phyloP scores from a whole-genome alignment of 2,329 filamentous ascomycete species.

The Fusarium duplospermum region DNA sequence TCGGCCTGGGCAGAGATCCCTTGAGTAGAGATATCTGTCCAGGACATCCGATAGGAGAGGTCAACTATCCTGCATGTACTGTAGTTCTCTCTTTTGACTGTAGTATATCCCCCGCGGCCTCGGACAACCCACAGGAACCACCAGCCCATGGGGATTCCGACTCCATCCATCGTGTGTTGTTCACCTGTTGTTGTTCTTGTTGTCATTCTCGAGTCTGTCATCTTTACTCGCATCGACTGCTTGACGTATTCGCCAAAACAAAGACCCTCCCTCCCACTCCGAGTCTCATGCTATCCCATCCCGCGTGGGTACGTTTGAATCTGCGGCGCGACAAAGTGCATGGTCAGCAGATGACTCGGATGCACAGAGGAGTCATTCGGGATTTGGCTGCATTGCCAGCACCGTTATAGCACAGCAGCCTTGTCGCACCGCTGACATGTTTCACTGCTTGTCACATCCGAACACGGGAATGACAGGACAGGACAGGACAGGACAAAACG shows the following conservation, averaged over 20 bases:
- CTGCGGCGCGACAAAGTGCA: constrained; percentile 29
- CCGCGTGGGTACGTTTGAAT: constrained; percentile 15
- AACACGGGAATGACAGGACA: constrained; percentile 28
- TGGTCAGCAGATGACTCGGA: constrained; percentile 41
- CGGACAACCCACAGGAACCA: constrained; percentile 16
- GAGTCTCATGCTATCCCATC: constrained; percentile 16
- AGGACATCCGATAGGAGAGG: constrained; percentile 34
- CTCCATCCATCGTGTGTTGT: constrained; percentile 22
- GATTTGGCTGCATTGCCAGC: constrained; percentile 43
- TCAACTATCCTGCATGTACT: constrained; percentile 1
- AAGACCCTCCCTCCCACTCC: constrained; percentile 1
- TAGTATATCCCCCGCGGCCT: constrained; percentile 19
- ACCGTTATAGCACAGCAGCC: constrained; percentile 35
- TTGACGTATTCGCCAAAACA: constrained; percentile 5
- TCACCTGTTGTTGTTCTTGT: constrained; percentile 15
- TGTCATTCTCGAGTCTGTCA: constrained; percentile 2
- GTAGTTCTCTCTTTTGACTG: constrained; percentile 18
- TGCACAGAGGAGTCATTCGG: constrained; percentile 44
- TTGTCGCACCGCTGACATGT: constrained; percentile 42
- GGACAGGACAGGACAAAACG: constrained; percentile 28
- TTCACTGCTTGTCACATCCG: constrained; percentile 36
- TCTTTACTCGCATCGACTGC: constrained; percentile 16
- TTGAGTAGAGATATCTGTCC: constrained; percentile 28
- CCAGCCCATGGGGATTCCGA: constrained; percentile 7
- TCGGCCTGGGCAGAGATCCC: constrained; percentile 36